Evolutionary conservation across 1,284 basidiomycete genomes (phyloP).

Genomic region (Phlebopus sp.): DNA sequence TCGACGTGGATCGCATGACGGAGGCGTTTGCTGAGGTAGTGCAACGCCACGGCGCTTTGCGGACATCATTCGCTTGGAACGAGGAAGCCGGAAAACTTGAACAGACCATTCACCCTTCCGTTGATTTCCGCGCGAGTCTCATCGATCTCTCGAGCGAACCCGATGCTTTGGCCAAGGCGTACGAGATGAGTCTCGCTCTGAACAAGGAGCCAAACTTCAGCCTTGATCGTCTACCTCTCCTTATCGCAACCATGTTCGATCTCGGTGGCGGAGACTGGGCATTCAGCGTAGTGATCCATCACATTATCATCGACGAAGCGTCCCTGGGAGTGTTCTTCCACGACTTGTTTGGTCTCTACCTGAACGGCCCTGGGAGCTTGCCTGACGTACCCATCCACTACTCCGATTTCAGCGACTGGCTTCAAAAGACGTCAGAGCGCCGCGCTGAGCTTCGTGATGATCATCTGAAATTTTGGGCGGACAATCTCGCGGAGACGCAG

Average conservation of each 20-base stretch:
- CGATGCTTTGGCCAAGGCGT: constrained; percentile 9
- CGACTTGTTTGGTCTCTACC: constrained; percentile 12
- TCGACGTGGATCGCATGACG: constrained; percentile 14
- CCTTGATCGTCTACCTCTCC: constrained; percentile 12
- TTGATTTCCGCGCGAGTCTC: constrained; percentile 9
- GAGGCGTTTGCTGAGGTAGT: constrained; percentile 14
- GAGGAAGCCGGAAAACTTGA: constrained; percentile 13
- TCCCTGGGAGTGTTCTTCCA: constrained; percentile 17
- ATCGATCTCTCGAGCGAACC: constrained; percentile 12
- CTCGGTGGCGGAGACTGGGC: constrained; percentile 14
- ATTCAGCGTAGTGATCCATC: constrained; percentile 14
- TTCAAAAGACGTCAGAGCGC: constrained; percentile 12
- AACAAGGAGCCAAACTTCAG: constrained; percentile 15
- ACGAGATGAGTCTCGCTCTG: constrained; percentile 12
- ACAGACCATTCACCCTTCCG: constrained; percentile 16
- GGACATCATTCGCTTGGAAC: constrained; percentile 15
- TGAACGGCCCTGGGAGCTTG: constrained; percentile 12
- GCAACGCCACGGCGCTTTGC: constrained; percentile 13
- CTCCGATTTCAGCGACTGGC: constrained; percentile 16
- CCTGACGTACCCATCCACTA: constrained; percentile 14
- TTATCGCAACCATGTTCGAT: constrained; percentile 14
- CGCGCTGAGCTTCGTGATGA: constrained; percentile 12
- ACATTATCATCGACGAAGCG: constrained; percentile 17
- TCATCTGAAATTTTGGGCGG: constrained; percentile 13
- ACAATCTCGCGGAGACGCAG: constrained; percentile 11